These are phyloP conservation scores for Musa troglodytarum DNA, from an alignment of 176 grass and related monocot genomes.

Conservation along the genomic window DNA sequence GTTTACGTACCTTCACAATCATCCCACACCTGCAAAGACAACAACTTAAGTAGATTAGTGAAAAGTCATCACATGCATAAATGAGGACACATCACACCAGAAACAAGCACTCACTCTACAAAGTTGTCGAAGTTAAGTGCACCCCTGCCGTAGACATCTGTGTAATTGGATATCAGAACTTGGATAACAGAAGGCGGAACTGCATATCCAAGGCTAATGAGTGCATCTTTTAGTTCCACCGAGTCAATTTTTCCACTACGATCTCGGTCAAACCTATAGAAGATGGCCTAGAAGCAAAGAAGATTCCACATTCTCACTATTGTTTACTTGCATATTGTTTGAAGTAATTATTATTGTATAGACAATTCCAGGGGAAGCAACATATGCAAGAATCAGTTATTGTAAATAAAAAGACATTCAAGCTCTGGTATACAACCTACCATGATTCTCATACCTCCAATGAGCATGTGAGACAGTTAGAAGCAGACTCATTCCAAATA, in stretches of 20 bases:
- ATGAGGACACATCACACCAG: not conserved
- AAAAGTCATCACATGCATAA: not conserved
- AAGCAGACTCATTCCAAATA: too few relatives aligned
- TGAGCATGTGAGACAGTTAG: too few relatives aligned
- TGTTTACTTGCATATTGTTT: not conserved
- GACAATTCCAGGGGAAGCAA: too few relatives aligned
- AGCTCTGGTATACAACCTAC: not conserved
- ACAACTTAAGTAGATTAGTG: not conserved
- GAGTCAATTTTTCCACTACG: conserved; percentile 73
- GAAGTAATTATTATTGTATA: too few relatives aligned
- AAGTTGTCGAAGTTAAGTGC: conserved; percentile 75
- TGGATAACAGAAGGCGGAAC: conserved; percentile 64
- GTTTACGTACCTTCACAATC: conserved; percentile 60
- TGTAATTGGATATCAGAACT: conserved; percentile 64
- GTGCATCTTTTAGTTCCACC: conserved; percentile 57
- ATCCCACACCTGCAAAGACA: conserved; percentile 52
- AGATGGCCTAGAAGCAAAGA: conserved; percentile 43
- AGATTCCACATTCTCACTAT: not conserved
- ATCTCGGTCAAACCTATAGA: conserved; percentile 64
- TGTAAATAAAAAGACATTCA: not conserved
- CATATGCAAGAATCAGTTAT: too few relatives aligned
- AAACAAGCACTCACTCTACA: conserved; percentile 50
- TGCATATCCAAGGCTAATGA: conserved; percentile 61
- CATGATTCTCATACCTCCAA: not conserved
- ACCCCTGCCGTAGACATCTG: conserved; percentile 27